Percentiles rank a stretch among this genome's conserved stretches.
Conservation (phyloP, 1,284 basidiomycete genomes). For the Ustilago lituana region DNA sequence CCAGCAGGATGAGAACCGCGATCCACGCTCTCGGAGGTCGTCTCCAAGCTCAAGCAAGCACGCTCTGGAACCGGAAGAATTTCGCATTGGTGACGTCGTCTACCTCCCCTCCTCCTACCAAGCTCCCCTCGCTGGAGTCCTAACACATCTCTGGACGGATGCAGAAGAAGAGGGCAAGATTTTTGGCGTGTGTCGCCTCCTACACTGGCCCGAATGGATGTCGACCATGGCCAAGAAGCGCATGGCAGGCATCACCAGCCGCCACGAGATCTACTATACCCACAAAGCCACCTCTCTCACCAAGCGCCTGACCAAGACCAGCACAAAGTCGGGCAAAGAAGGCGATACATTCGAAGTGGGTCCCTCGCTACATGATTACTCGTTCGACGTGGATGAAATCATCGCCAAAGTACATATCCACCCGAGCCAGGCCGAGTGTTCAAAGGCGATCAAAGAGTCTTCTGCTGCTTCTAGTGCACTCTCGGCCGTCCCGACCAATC, state of each 20-base stretch:
- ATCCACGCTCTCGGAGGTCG: slow-evolving; percentile 14
- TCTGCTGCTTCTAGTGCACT: too few species aligned
- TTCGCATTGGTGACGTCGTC: slow-evolving; percentile 47
- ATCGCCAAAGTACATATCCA: slow-evolving; percentile 39
- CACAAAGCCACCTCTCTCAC: slow-evolving; percentile 43
- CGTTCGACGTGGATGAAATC: slow-evolving; percentile 49
- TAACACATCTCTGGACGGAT: slow-evolving; percentile 49
- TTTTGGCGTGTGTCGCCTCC: slow-evolving; percentile 48
- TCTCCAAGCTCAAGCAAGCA: slow-evolving; percentile 23
- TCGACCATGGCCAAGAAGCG: slow-evolving; percentile 50
- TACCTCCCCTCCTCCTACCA: slow-evolving; percentile 51
- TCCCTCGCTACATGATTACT: slow-evolving; percentile 43
- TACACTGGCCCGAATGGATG: slow-evolving; percentile 54
- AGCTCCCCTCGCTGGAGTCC: slow-evolving; percentile 41
- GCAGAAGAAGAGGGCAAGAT: slow-evolving; percentile 39
- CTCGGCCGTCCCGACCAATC: slow-evolving; percentile 9
- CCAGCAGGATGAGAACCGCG: slow-evolving; percentile 27
- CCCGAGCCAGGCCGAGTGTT: slow-evolving; percentile 19
- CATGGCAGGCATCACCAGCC: slow-evolving; percentile 41
- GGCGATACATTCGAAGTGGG: slow-evolving; percentile 46
- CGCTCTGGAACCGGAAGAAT: slow-evolving; percentile 26
- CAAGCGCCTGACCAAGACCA: slow-evolving; percentile 42
- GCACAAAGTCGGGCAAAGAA: slow-evolving; percentile 28
- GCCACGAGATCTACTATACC: slow-evolving; percentile 56
- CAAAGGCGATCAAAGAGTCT: slow-evolving; percentile 34